Evolutionary conservation across 306 rosid species (phyloP).

Genomic region (Quercus cerris): DNA sequence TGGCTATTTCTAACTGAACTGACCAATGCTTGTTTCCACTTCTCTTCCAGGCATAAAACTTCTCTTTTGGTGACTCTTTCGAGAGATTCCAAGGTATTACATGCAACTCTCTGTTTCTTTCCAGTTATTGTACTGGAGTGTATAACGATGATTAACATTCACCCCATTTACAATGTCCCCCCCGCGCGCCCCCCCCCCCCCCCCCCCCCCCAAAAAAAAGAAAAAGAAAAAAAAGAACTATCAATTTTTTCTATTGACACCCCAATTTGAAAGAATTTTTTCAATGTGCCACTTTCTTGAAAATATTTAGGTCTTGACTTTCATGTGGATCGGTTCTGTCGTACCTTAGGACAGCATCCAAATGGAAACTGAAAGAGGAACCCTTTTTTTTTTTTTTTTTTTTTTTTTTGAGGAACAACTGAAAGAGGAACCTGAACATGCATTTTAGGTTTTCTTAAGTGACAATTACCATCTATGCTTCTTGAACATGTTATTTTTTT

Average conservation of each 20-base stretch:
- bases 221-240: no score
- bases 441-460: neutral
- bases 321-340: neutral
- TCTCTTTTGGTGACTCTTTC: conserved; percentile 77
- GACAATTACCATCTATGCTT: neutral
- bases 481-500: neutral
- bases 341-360: neutral
- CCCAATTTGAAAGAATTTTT: neutral
- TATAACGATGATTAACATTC: neutral
- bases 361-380: conserved; percentile 8
- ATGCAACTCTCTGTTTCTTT: neutral
- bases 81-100: conserved; percentile 73
- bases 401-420: neutral
- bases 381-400: no score
- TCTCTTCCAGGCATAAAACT: conserved; percentile 59
- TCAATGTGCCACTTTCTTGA: neutral
- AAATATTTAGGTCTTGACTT: neutral
- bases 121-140: conserved; percentile 4
- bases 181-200: no score
- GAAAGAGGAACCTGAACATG: neutral
- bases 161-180: no score
- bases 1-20: conserved; percentile 12
- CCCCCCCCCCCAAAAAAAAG: no score
- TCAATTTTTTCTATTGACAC: neutral
- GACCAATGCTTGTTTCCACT: conserved; percentile 23